Base-by-base conservation (phyloP, 2,329 filamentous ascomycete species). In the Fusarium sp. region DNA sequence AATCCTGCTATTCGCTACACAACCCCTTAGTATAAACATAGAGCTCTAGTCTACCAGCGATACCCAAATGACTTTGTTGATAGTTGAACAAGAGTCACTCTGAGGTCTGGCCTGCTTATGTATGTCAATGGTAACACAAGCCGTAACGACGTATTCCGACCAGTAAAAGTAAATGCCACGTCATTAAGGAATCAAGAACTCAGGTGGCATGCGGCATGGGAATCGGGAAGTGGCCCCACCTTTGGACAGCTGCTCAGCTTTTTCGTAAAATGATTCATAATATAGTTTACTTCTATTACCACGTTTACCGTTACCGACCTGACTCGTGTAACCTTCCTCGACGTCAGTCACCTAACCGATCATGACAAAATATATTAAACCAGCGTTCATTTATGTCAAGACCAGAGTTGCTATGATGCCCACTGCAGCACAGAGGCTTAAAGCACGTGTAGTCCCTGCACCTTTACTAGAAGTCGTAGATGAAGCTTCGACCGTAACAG, bases 1-100 rank as follows among this genome's bases (percentile, higher is more conserved):
- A 26, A 18, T 5, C 15, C n/a, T 20, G 5, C 17, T 10, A 8
- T 26, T 9, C 3, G 1, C 9, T 4, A 0, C 2, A 6, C 5
- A 6, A 3, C 1, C 8, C 42, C 8, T 20, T 1, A 20, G 12
- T 47, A 47, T 9, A 14, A n/a, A n/a, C n/a, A n/a, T n/a, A n/a
- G n/a, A n/a, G n/a, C 7, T 26, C 26, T 26, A 26, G 26, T 26
- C 26, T 26, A 2, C 26, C 26, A 26, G 26, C 7, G 1, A 26
- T 26, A 2, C 26, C 26, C 11, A 39, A 8, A 20, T 13, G 18
- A 39, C 3, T 39, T 20, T 2, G 10, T 22, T 9, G 13, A 22
- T 8, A 41, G 4, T 13, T 26, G 5, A 8, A 15, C 26, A 22
- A 22, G 15, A 10, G 24, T 4, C 8, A 22, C 12, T 8, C 6